Conservation (phyloP, 23 red algal genomes). For the Gracilaria vermiculophylla region DNA sequence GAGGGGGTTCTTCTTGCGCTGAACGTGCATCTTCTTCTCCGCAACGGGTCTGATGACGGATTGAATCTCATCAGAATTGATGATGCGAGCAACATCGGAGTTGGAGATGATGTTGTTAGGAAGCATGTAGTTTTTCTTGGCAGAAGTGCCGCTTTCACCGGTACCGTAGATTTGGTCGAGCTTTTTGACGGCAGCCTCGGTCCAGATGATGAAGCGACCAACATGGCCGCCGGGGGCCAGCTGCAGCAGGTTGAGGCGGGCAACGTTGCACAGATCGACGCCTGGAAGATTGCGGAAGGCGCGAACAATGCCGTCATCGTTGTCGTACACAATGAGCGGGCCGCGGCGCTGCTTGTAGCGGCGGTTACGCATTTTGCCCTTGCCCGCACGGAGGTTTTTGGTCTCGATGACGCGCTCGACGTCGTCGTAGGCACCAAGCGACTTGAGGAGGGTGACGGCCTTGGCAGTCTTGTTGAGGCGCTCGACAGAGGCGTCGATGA, state of each 20-base stretch:
- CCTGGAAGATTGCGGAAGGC: slow-evolving; percentile 96
- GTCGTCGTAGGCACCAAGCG: slow-evolving; percentile 88
- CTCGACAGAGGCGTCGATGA: slow-evolving; percentile 70
- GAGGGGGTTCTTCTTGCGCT: slow-evolving; percentile 89
- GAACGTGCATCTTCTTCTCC: slow-evolving; percentile 52
- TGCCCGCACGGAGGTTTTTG: slow-evolving; percentile 84
- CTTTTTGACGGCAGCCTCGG: slow-evolving; percentile 80
- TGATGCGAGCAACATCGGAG: slow-evolving; percentile 88
- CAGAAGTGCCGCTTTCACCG: slow-evolving; percentile 31
- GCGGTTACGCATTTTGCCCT: slow-evolving; percentile 95
- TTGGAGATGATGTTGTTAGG: slow-evolving; percentile 83
- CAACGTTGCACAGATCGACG: slow-evolving; percentile 79
- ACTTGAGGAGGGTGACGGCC: slow-evolving; percentile 78
- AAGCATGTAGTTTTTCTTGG: slow-evolving; percentile 82
- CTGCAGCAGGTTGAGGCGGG: slow-evolving; percentile 89
- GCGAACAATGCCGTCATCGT: slow-evolving; percentile 86
- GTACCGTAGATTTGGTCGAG: slow-evolving; percentile 90
- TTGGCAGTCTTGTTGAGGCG: slow-evolving; percentile 72
- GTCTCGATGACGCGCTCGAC: slow-evolving; percentile 81
- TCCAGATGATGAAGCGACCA: slow-evolving; percentile 96
- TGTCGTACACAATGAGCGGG: slow-evolving; percentile 92
- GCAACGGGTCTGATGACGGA: slow-evolving; percentile 74
- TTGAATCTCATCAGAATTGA: slow-evolving; percentile 99
- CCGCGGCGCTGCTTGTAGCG: slow-evolving; percentile 85
- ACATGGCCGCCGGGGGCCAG: slow-evolving; percentile 96